Conservation (phyloP, 2,329 filamentous ascomycete species). For the Sphaerostilbella broomeana region DNA sequence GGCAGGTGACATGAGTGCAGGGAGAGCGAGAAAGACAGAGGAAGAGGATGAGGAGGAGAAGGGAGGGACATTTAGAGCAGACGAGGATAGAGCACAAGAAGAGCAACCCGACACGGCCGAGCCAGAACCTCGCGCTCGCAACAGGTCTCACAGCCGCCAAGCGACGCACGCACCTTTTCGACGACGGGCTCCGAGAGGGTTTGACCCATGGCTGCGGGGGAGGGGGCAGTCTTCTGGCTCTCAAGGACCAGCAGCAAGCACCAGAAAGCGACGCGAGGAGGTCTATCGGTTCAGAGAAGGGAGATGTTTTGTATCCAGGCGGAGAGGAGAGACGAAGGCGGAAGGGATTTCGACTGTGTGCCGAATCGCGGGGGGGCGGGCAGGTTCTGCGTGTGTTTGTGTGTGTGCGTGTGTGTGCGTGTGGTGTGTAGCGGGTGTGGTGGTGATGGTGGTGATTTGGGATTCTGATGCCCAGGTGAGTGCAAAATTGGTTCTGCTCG, state of each 20-base stretch:
- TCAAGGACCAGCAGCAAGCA: slow-evolving; percentile 13
- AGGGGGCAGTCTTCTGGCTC: slow-evolving; percentile 21
- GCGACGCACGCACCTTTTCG: slow-evolving; percentile 77
- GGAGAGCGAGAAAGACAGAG: background rate
- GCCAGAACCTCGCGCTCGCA: too few species aligned
- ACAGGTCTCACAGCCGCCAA: too few species aligned
- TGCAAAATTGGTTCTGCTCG: slow-evolving; percentile 14
- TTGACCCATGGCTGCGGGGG: slow-evolving; percentile 76
- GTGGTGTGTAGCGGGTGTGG: slow-evolving; percentile 4
- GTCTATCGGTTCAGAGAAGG: background rate
- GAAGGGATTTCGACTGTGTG: slow-evolving; percentile 1
- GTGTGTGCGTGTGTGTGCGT: too few species aligned
- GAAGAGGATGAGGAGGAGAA: slow-evolving; percentile 9
- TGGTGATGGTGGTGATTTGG: slow-evolving; percentile 8
- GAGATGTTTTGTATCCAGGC: background rate
- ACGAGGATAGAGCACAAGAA: too few species aligned
- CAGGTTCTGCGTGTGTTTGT: too few species aligned
- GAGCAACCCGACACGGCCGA: too few species aligned
- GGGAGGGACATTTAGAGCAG: too few species aligned
- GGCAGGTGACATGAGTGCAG: too few species aligned
- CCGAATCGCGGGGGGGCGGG: too few species aligned
- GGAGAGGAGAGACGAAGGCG: background rate
- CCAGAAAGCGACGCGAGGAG: slow-evolving; percentile 5
- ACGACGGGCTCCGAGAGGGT: slow-evolving; percentile 98
- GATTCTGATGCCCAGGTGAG: slow-evolving; percentile 14